Evolutionary conservation across 2,329 filamentous ascomycete species (phyloP), one percentile per base, ranked within the genome.

Genomic region (Trichoderma sp.): DNA sequence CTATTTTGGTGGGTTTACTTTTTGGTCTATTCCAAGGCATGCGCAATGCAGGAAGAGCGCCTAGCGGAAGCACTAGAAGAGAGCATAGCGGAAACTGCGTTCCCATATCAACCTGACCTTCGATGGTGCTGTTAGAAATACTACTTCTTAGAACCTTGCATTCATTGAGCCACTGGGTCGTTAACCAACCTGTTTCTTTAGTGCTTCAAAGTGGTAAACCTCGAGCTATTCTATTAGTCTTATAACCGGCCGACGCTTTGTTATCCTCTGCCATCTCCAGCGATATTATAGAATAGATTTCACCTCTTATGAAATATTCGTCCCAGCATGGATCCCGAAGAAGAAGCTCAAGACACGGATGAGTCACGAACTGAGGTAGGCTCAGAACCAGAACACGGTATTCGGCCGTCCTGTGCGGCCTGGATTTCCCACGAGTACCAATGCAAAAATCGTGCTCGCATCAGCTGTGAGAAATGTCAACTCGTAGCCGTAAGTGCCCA

Each of bases 381-480:
- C 7, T 22, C 57, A 2, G 29, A 53, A 53, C 9, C 3, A 9
- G 4, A 32, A 17, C 17, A 9, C 15, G 15, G 15, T 29, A 8
- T 32, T n/a, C 12, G 54, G 12, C 68, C 69, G 3, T 34, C 15
- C 4, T 74, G 73, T 39, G 45, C 67, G 10, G 71, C 61, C 8
- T 25, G 15, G 17, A 17, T 42, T 45, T 25, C 35, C 4, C 25
- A 42, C 3, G 66, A 57, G 2, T 9, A 29, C 0, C 53, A 57
- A 17, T 74, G 73, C 42, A 2, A 17, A 4, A 22, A 9, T 1
- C 8, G 59, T 12, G 66, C 72, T 2, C 9, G 19, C 12, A 66
- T 73, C 6, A 29, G 67, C 8, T 74, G 73, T 13, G 68, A 68
- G 5, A 56, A 42, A 22, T 75, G 73, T 35, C 64, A 69, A 17